These are phyloP conservation scores for Cairneyella variabilis DNA, from an alignment of 495 filamentous ascomycete species.

Conservation along the genomic window DNA sequence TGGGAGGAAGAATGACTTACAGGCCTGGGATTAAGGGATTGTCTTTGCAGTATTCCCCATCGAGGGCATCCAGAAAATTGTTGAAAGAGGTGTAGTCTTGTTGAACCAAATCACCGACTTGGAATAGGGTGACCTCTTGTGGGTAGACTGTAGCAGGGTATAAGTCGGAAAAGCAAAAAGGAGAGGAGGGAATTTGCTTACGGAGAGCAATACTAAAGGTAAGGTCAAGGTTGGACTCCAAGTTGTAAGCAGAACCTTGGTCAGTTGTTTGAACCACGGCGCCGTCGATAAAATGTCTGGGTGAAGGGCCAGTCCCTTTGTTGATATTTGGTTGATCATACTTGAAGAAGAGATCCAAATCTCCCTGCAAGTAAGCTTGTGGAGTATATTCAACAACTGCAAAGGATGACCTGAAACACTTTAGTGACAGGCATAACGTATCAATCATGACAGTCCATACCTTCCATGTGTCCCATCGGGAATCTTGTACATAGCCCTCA, in stretches of 20 bases:
- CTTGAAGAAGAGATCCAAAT: neutral
- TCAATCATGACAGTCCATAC: neutral
- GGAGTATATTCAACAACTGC: neutral
- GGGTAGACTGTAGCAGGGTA: neutral
- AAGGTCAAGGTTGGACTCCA: neutral
- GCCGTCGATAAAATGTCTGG: neutral
- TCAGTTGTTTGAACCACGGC: neutral
- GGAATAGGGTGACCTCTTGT: neutral
- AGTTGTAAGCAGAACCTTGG: no score
- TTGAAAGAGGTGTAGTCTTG: neutral
- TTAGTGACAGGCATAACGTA: neutral
- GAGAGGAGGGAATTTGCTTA: neutral
- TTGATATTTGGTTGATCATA: no score
- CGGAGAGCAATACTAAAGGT: neutral
- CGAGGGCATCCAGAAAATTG: neutral
- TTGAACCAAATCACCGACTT: neutral
- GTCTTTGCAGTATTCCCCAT: neutral
- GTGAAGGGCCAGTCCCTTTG: neutral
- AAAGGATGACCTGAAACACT: neutral
- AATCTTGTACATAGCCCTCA: neutral
- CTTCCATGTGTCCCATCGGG: neutral
- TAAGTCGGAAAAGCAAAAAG: neutral
- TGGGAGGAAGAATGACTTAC: no score
- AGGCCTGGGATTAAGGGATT: no score
- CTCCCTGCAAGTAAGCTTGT: neutral